Conservation (phyloP, 768 basidiomycete species). For the Mycena amicta region DNA sequence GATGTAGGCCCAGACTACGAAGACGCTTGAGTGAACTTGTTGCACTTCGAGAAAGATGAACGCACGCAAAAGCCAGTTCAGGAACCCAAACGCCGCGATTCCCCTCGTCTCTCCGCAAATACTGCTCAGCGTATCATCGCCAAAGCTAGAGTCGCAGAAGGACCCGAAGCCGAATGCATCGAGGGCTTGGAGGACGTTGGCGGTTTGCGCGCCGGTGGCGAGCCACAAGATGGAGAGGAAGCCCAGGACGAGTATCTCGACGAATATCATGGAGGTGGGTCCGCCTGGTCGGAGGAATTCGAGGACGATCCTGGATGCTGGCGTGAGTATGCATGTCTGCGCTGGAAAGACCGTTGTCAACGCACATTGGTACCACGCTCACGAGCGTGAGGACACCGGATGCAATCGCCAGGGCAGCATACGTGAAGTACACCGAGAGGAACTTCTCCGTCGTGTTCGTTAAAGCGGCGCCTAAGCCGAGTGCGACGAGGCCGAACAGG, state of each 20-base stretch:
- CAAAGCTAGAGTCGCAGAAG: not conserved
- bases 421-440: constrained; percentile 20
- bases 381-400: constrained; percentile 30
- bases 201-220: constrained; percentile 34
- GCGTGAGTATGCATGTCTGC: constrained; percentile 4
- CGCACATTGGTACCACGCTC: constrained; percentile 32
- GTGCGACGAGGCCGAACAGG: constrained; percentile 32
- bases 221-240: constrained; percentile 44
- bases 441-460: constrained; percentile 23
- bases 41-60: not conserved
- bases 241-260: constrained; percentile 41
- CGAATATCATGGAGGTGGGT: constrained; percentile 39
- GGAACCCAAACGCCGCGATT: constrained; percentile 38
- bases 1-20: constrained; percentile 36
- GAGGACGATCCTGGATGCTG: constrained; percentile 32
- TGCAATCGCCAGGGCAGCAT: constrained; percentile 32
- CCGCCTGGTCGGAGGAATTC: constrained; percentile 39
- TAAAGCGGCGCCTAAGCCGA: constrained; percentile 32
- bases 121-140: not conserved
- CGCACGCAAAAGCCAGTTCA: constrained; percentile 38
- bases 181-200: constrained; percentile 10
- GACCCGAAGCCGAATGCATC: not conserved
- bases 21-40: not conserved
- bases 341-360: not conserved
- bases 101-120: constrained; percentile 34